phyloP scores from a whole-genome alignment of 2,329 filamentous ascomycete species.

The Scytalidium lignicola region DNA sequence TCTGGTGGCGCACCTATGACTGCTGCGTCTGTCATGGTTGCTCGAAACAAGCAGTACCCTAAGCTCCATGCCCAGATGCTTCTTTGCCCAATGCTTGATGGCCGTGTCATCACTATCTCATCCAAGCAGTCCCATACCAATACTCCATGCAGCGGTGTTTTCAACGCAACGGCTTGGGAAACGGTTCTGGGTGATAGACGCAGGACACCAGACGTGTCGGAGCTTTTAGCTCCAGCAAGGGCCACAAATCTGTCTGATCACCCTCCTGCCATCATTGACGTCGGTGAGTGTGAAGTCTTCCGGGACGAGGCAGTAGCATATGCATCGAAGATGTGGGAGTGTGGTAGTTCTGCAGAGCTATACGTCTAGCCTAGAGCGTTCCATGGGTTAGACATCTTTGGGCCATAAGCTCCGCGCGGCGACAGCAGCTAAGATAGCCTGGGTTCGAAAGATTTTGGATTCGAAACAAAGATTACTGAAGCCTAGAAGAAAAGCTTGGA shows the following conservation, averaged over 20 bases:
- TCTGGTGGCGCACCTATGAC: constrained; percentile 49
- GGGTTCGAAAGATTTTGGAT: too few species aligned
- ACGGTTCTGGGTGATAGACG: neutral
- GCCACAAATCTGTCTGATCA: constrained; percentile 7
- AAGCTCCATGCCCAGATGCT: constrained; percentile 22
- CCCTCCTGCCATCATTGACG: constrained; percentile 9
- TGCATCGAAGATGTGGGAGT: constrained; percentile 5
- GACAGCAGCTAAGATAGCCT: too few species aligned
- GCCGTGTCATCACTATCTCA: constrained; percentile 10
- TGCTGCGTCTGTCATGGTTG: constrained; percentile 41
- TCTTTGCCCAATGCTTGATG: constrained; percentile 25
- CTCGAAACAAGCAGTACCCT: constrained; percentile 15
- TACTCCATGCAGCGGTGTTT: neutral
- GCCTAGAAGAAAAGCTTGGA: too few species aligned
- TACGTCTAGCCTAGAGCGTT: constrained; percentile 11
- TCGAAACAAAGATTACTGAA: too few species aligned
- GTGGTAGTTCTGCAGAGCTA: constrained; percentile 7
- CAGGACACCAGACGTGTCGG: neutral
- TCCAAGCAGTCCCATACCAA: neutral
- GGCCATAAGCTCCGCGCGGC: constrained; percentile 1
- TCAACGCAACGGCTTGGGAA: neutral
- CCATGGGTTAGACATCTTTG: constrained; percentile 10
- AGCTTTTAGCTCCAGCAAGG: constrained; percentile 4
- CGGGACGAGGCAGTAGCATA: constrained; percentile 9
- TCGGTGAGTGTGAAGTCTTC: constrained; percentile 10